These are phyloP conservation scores for Cordyceps tenuipes DNA, from an alignment of 2,329 filamentous ascomycete genomes.

Conservation along the genomic window DNA sequence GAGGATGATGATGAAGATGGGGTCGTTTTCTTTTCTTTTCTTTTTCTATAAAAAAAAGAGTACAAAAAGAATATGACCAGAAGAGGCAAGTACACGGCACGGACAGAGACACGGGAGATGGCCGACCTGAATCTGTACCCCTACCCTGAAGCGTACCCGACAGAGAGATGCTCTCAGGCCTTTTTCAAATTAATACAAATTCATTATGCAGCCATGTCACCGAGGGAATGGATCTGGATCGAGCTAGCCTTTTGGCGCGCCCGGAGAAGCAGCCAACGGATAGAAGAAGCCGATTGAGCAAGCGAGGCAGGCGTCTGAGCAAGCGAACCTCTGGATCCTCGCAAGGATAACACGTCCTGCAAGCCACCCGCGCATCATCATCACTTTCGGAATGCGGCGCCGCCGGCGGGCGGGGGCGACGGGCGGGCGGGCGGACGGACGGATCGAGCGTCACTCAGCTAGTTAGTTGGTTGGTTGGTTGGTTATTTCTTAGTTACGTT, in stretches of 20 bases:
- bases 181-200: too few species aligned
- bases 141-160: too few species aligned
- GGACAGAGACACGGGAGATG: neutral
- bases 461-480: too few species aligned
- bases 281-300: neutral
- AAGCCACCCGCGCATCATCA: slow-evolving; percentile 10
- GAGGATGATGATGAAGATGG: too few species aligned
- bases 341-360: neutral
- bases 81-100: neutral
- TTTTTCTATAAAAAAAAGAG: neutral
- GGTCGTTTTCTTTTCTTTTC: too few species aligned
- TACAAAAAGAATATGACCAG: neutral
- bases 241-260: neutral
- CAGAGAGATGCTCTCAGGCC: neutral
- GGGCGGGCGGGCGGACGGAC: too few species aligned
- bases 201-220: slow-evolving; percentile 5
- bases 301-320: neutral
- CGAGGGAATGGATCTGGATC: neutral
- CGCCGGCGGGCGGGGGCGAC: too few species aligned
- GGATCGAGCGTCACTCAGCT: too few species aligned
- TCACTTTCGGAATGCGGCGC: too few species aligned
- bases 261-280: neutral
- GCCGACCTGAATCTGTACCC: neutral
- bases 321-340: too few species aligned
- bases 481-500: too few species aligned